Evolutionary conservation across 495 filamentous ascomycete species (phyloP).

Genomic region (Bathelium albidoporum): DNA sequence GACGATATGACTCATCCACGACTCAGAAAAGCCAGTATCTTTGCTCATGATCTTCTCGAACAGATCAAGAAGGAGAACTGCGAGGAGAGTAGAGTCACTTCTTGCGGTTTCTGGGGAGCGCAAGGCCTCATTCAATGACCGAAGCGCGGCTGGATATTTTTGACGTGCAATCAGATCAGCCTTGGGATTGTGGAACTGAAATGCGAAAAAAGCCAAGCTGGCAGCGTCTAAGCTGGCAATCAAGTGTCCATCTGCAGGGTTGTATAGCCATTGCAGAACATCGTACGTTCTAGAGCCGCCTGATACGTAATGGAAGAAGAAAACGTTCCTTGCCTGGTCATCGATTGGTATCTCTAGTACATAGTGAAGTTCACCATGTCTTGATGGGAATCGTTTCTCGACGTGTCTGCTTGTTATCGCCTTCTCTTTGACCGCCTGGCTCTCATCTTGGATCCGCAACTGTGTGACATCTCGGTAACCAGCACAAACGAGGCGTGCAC

Average conservation of each 20-base stretch:
- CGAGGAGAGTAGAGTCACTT: slow-evolving; percentile 18
- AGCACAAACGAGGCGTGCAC: slow-evolving; percentile 5
- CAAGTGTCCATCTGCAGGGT: slow-evolving; percentile 2
- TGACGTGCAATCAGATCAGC: slow-evolving; percentile 7
- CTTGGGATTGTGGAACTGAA: slow-evolving; percentile 4
- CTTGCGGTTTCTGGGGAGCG: neutral
- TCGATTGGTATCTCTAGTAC: neutral
- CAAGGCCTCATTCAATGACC: slow-evolving; percentile 16
- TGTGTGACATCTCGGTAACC: slow-evolving; percentile 19
- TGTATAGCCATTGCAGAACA: slow-evolving; percentile 17
- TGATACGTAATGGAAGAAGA: slow-evolving; percentile 23
- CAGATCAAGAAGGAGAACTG: slow-evolving; percentile 24
- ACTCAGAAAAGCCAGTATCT: slow-evolving; percentile 6
- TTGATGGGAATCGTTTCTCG: too few relatives aligned
- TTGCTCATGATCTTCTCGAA: slow-evolving; percentile 23
- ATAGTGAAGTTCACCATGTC: neutral
- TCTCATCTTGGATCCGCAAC: slow-evolving; percentile 21
- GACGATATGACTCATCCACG: slow-evolving; percentile 24
- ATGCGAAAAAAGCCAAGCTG: slow-evolving; percentile 21
- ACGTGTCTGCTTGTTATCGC: neutral
- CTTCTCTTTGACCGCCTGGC: slow-evolving; percentile 12
- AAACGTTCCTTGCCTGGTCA: slow-evolving; percentile 16
- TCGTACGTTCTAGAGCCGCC: slow-evolving; percentile 21
- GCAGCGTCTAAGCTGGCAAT: slow-evolving; percentile 19
- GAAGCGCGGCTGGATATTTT: slow-evolving; percentile 18